These are phyloP conservation scores for Coemansia sp. DNA, from an alignment of 192 early-diverging fungal genomes.

Conservation along the genomic window DNA sequence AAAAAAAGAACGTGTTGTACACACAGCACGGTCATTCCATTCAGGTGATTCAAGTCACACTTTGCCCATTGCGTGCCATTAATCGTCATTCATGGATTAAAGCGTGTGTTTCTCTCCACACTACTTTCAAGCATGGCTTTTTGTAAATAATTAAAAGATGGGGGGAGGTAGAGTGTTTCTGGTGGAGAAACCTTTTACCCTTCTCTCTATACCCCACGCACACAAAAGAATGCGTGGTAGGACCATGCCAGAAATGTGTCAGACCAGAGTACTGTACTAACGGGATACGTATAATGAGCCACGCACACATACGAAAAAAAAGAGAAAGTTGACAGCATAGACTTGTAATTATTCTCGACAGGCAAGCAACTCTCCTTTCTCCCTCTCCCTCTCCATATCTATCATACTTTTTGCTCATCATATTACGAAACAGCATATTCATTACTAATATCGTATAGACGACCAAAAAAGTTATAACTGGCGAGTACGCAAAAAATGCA, in stretches of 20 bases:
- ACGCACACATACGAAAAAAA: not conserved
- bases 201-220: not conserved
- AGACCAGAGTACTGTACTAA: not conserved
- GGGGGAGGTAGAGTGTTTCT: not conserved
- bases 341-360: not conserved
- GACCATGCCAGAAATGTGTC: constrained; percentile 3
- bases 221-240: not conserved
- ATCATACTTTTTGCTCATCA: not conserved
- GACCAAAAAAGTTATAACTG: not conserved
- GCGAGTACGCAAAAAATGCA: not conserved
- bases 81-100: not conserved
- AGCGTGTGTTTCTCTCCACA: not conserved
- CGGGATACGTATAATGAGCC: not conserved
- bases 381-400: not conserved
- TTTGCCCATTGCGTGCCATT: no score
- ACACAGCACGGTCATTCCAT: no score
- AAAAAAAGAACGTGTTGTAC: no score
- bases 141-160: not conserved
- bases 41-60: no score
- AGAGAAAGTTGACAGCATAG: not conserved
- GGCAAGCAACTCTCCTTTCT: not conserved
- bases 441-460: not conserved
- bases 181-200: not conserved
- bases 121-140: not conserved
- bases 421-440: not conserved